Percentiles rank a stretch among this genome's conserved stretches.
Evolutionary conservation across 306 rosid genomes (phyloP).

Genomic region (Inga oerstediana): DNA sequence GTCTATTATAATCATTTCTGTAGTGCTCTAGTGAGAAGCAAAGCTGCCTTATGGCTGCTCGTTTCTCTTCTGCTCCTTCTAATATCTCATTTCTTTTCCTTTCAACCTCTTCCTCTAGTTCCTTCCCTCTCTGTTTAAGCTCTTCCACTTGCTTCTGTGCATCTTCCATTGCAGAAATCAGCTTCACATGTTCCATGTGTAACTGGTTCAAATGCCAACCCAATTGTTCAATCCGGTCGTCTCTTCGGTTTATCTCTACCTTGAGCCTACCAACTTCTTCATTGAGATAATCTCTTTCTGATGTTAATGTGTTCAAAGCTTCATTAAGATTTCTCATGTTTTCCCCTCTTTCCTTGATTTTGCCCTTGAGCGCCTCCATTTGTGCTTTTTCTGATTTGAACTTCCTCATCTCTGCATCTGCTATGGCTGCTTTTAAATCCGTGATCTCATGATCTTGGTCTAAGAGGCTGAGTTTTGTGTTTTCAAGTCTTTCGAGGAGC

Average conservation of each 20-base stretch:
- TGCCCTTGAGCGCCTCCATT: neutral
- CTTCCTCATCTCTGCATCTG: neutral
- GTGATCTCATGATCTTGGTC: neutral
- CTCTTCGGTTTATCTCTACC: neutral
- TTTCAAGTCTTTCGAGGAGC: constrained; percentile 72
- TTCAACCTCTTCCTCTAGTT: constrained; percentile 2
- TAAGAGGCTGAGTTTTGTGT: constrained; percentile 50
- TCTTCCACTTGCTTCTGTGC: constrained; percentile 49
- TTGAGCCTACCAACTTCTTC: neutral
- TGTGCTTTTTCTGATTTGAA: neutral
- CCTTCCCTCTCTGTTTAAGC: neutral
- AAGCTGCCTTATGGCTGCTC: constrained; percentile 18
- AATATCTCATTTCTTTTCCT: neutral
- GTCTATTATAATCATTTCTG: constrained; percentile 17
- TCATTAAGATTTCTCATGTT: neutral
- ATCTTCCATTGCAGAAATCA: neutral
- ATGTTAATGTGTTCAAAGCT: neutral
- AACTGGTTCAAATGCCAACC: constrained; percentile 6
- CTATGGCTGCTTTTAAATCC: neutral
- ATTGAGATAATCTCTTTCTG: neutral
- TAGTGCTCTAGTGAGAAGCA: neutral
- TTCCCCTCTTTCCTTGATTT: neutral
- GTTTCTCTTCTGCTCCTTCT: constrained; percentile 19
- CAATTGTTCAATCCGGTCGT: neutral
- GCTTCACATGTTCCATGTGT: constrained; percentile 22